Evolutionary conservation across 495 filamentous ascomycete genomes (phyloP), one percentile per base, ranked within the genome.

Genomic region (Pyrenula aspistea): DNA sequence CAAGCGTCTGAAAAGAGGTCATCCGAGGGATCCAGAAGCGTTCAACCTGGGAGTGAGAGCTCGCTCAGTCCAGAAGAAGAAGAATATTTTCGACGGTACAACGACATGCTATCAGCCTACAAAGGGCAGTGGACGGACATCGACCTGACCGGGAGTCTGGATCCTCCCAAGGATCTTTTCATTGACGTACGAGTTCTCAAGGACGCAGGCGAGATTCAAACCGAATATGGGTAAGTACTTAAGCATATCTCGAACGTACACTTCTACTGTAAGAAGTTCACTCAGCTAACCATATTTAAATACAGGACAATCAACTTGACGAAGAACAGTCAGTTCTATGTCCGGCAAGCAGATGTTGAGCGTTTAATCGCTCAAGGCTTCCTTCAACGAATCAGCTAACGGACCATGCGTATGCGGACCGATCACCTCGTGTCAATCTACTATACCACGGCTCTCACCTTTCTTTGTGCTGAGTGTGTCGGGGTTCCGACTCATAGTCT

Each of bases 51-150:
- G 23, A 77, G 74, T 56, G 77, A 80, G 56, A 95, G 85, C 70
- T 95, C 86, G 60, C 72, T 99, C 54, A 95, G 91, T 67, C 92
- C 94, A 1, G 93, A 99, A 67, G 94, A 99, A 68, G 93, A 96
- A 68, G 94, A 97, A 65, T 97, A 96, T 68, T 85, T 95, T 47
- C 77, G 92, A 55, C 84, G 88, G 65, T 97, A 94, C 66, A 83
- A 84, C 54, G 94, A 99, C 65, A 79, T 99, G 64, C 73, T 99
- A 49, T 89, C 93, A 22, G 89, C 91, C 15, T 96, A 95, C 71
- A 99, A 99, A 69, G 94, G 94, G 0, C 91, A 96, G 62, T 99
- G 93, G 92, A 97, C 92, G 22, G 94, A 99, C 70, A 85, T 99
- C 55, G 94, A 99, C 70, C 73, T 99, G 56, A 97, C 93, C 12